Conservation (phyloP, 2,329 filamentous ascomycete species). For the Allantophomopsis cytisporea region DNA sequence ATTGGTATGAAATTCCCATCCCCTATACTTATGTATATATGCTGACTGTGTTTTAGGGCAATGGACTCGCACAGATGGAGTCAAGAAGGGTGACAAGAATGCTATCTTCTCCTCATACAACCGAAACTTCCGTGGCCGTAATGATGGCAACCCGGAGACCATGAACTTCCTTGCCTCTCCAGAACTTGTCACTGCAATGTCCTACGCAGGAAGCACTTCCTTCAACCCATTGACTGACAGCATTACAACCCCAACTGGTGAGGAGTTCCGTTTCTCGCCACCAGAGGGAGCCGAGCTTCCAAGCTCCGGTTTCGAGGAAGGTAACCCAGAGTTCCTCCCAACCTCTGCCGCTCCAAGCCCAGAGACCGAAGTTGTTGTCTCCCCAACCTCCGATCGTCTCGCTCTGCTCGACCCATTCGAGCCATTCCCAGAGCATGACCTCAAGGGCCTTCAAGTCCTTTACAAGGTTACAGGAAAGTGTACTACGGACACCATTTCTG, state of each 20-base stretch:
- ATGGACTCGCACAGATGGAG: constrained; percentile 83
- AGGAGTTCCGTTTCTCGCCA: constrained; percentile 73
- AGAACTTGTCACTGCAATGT: constrained; percentile 92
- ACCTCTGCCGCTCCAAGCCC: constrained; percentile 60
- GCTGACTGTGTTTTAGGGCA: no score
- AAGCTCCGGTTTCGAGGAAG: constrained; percentile 56
- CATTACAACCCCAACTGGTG: constrained; percentile 66
- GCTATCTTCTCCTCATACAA: constrained; percentile 97
- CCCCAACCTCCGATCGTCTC: constrained; percentile 78
- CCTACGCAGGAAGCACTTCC: constrained; percentile 80
- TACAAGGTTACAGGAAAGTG: constrained; percentile 97
- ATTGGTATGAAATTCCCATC: no score
- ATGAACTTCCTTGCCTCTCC: constrained; percentile 99
- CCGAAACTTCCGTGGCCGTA: constrained; percentile 93
- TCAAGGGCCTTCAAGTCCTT: constrained; percentile 68
- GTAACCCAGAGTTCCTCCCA: constrained; percentile 61
- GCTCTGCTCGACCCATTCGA: constrained; percentile 84
- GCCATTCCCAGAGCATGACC: constrained; percentile 65
- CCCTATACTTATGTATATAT: no score
- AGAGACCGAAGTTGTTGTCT: constrained; percentile 59
- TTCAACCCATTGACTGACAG: constrained; percentile 93
- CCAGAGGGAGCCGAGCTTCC: constrained; percentile 58
- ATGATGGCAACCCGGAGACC: constrained; percentile 89
- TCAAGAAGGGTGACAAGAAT: constrained; percentile 74
- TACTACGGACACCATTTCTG: constrained; percentile 97